These are phyloP conservation scores for Polytolypa hystricis DNA, from an alignment of 2,329 filamentous ascomycete species.

Conservation along the genomic window DNA sequence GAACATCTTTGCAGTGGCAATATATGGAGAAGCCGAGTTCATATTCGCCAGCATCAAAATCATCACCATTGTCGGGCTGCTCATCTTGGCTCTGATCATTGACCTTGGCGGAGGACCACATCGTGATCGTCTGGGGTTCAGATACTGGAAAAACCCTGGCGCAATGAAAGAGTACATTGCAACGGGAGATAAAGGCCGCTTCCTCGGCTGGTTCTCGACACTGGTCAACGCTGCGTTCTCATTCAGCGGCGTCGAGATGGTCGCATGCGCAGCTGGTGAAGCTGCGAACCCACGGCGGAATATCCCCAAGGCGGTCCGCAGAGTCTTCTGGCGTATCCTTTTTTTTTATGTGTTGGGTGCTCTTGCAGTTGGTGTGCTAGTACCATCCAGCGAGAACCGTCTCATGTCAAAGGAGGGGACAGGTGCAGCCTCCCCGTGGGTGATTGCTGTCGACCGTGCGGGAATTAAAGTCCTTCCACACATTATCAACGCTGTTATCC, in stretches of 20 bases:
- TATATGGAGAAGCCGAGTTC: conserved; percentile 43
- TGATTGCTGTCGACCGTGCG: conserved; percentile 59
- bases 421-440: conserved; percentile 53
- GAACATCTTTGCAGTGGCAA: conserved; percentile 44
- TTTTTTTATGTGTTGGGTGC: conserved; percentile 49
- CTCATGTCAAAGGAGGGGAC: conserved; percentile 38
- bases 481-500: conserved; percentile 65
- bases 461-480: conserved; percentile 57
- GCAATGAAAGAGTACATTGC: conserved; percentile 57
- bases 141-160: conserved; percentile 58
- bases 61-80: conserved; percentile 36
- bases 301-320: conserved; percentile 45
- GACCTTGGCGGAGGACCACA: conserved; percentile 52
- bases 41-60: conserved; percentile 43
- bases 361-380: conserved; percentile 48
- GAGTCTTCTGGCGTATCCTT: conserved; percentile 45
- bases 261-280: conserved; percentile 47
- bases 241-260: conserved; percentile 35
- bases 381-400: conserved; percentile 55
- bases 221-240: conserved; percentile 32
- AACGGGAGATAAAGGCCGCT: conserved; percentile 46
- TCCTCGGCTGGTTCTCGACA: conserved; percentile 49
- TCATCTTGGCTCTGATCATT: conserved; percentile 43
- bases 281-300: conserved; percentile 41
- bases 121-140: conserved; percentile 50